A percentile compares a stretch with the other conserved stretches of the same genome.
Evolutionary conservation across 1,139 yeast genomes (phyloP).

Genomic region (Meyerozyma guilliermondii): DNA sequence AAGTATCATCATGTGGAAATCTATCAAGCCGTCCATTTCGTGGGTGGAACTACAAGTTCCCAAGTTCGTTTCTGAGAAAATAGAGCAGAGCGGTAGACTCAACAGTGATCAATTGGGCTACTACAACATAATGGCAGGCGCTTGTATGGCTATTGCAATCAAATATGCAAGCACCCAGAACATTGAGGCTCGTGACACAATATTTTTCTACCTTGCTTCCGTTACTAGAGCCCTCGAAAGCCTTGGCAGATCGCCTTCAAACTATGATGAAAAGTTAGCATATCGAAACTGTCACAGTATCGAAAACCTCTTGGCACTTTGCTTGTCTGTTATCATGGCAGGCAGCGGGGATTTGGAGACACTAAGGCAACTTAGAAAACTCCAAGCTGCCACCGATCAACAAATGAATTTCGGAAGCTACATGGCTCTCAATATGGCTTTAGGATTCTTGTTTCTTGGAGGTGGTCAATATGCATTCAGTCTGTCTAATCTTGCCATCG

Average conservation of each 20-base stretch:
- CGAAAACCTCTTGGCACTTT: constrained; percentile 56
- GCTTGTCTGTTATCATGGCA: constrained; percentile 75
- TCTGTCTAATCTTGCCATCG: constrained; percentile 60
- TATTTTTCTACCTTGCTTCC: constrained; percentile 61
- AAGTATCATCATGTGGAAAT: constrained; percentile 77
- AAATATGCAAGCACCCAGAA: constrained; percentile 72
- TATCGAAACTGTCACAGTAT: constrained; percentile 52
- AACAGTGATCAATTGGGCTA: constrained; percentile 63
- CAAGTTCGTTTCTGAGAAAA: constrained; percentile 25
- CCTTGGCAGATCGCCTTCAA: constrained; percentile 18
- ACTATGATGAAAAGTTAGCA: constrained; percentile 60
- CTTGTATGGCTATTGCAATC: constrained; percentile 70
- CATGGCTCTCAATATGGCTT: constrained; percentile 75
- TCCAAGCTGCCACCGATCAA: constrained; percentile 54
- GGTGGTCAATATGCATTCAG: constrained; percentile 88
- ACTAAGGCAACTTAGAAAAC: constrained; percentile 63
- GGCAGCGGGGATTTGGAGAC: constrained; percentile 87
- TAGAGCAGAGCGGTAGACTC: constrained; percentile 19
- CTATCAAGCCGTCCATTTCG: constrained; percentile 41
- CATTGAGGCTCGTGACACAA: constrained; percentile 47
- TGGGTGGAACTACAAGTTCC: constrained; percentile 69
- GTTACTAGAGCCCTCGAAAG: constrained; percentile 17
- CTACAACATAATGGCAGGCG: constrained; percentile 70
- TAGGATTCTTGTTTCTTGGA: constrained; percentile 85
- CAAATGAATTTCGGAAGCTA: constrained; percentile 61